Evolutionary conservation across 139 green algal genomes (phyloP), one percentile per base, ranked within the genome.

Genomic region (Parachlorella kessleri): DNA sequence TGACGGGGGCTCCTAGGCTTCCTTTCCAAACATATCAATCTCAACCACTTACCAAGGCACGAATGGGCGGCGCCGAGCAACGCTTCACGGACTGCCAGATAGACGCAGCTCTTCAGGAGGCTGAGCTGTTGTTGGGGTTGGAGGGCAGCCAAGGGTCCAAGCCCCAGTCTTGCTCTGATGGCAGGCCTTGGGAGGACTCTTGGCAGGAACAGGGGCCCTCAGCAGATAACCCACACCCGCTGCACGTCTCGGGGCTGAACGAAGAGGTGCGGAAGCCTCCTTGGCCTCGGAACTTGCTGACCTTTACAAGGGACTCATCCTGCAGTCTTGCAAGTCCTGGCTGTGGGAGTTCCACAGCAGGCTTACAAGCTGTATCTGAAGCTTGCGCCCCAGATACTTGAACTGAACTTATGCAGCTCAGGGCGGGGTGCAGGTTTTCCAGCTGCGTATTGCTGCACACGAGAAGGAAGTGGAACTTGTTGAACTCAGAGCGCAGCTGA

Each of bases 381-480:
- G 14, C 67, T 55, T 28, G 33, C 18, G 18, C 36, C 67, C 37
- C 33, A 28, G 59, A 23, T 36, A 67, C 6, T 23, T 23, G 6
- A 32, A 32, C 6, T 23, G 59, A 32, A 32, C 41, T 33, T n/a
- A 40, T 66, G 30, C 18, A 32, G 33, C 38, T 42, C 41, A 30
- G 67, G 37, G 6, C n/a, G n/a, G 64, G 8, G 65, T 73, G 41
- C 33, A 41, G 2, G 75, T 66, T 0, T 24, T 80, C 18, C 42
- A 21, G 41, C 65, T 80, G 40, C 75, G 75, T 0, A 63, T 80
- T 24, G 71, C 75, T 3, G 9, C 66, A 64, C 75, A 73, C 33
- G 75, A 80, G 63, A 80, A 73, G 75, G 65, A 73, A 24, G 39
- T 80, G 41, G 75, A 80, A 64, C 65, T 80, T 18, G 30, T 80